Evolutionary conservation across 306 rosid genomes (phyloP).

Genomic region (Hippophae gyantsensis): DNA sequence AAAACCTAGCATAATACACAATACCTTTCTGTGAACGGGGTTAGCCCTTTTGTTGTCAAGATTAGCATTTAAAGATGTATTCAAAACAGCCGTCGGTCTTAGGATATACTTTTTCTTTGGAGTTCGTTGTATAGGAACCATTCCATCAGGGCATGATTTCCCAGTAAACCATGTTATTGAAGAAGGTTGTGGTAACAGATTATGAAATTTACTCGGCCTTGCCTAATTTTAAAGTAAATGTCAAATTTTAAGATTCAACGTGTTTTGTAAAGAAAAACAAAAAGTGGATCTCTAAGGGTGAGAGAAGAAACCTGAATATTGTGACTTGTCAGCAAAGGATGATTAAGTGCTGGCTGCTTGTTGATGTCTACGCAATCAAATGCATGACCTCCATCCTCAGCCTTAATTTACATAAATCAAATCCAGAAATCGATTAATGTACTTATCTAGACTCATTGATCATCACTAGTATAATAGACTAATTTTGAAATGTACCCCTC

Average conservation of each 20-base stretch:
- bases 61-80: background rate
- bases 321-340: conserved; percentile 24
- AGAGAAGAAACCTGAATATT: conserved; percentile 13
- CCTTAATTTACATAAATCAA: background rate
- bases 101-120: conserved; percentile 12
- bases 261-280: background rate
- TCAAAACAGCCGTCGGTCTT: conserved; percentile 6
- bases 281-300: background rate
- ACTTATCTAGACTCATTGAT: too few species aligned
- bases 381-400: conserved; percentile 7
- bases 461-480: too few species aligned
- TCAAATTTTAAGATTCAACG: background rate
- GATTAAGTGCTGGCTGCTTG: conserved; percentile 19
- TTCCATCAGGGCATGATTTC: conserved; percentile 10
- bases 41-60: background rate
- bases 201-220: conserved; percentile 4
- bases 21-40: too few species aligned
- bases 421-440: too few species aligned
- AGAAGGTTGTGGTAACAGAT: background rate
- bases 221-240: background rate
- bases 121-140: conserved; percentile 9
- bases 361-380: conserved; percentile 22
- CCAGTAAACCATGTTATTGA: background rate
- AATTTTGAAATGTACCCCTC: too few species aligned
- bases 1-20: too few species aligned